Evolutionary conservation across 2,329 filamentous ascomycete species (phyloP).

Genomic region (Colletotrichum limetticola): DNA sequence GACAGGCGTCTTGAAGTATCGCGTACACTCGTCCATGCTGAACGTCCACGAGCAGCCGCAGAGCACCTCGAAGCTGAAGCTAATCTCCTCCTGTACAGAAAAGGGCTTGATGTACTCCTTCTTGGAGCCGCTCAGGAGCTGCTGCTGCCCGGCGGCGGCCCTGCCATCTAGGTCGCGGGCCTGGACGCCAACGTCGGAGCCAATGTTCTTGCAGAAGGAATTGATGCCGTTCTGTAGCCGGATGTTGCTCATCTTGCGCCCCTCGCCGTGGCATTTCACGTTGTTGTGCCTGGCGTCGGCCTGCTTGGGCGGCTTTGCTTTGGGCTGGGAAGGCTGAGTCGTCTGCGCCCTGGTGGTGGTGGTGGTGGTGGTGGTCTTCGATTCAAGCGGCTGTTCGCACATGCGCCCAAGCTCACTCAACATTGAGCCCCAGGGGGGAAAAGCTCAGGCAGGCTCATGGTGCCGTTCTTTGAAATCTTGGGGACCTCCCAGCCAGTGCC

Average conservation of each 20-base stretch:
- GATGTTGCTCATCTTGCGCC: neutral
- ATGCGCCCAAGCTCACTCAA: neutral
- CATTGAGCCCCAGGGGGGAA: neutral
- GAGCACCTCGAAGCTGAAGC: neutral
- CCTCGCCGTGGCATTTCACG: neutral
- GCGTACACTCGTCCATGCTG: constrained; percentile 37
- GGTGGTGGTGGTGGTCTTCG: neutral
- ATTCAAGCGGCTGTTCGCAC: neutral
- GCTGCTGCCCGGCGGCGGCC: neutral
- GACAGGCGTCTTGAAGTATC: constrained; percentile 39
- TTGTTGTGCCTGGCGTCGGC: neutral
- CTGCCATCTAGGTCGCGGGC: constrained; percentile 6
- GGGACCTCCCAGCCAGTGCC: neutral
- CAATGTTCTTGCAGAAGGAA: constrained; percentile 27
- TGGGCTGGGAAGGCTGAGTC: neutral
- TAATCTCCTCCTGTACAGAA: constrained; percentile 23
- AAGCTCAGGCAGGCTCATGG: neutral
- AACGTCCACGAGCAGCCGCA: constrained; percentile 37
- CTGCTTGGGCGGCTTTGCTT: neutral
- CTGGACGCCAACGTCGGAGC: constrained; percentile 10
- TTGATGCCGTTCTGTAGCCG: constrained; percentile 24
- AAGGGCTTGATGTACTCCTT: constrained; percentile 27
- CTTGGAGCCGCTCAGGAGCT: constrained; percentile 24
- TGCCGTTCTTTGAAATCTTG: neutral
- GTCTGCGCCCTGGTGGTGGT: neutral